Conservation (phyloP, 805 yeast genomes). For the Starmerella davenportii region DNA sequence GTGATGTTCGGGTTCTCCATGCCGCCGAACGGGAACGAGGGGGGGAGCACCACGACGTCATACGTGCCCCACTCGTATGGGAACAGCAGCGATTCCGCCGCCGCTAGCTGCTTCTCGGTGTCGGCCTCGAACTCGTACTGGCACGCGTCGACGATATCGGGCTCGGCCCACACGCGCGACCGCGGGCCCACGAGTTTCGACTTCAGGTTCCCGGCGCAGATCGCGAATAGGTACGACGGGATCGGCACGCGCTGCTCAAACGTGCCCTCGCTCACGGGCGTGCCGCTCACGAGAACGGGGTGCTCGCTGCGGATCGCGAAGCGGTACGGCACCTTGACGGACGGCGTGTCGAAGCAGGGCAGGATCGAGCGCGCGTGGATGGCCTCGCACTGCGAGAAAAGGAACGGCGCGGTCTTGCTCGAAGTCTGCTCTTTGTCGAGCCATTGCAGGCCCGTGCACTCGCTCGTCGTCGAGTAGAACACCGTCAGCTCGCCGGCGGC, state of each 20-base stretch:
- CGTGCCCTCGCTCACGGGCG: conserved; percentile 21
- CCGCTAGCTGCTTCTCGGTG: conserved; percentile 52
- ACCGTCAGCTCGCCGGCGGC: conserved; percentile 20
- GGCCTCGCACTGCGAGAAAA: conserved; percentile 83
- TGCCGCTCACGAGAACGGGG: conserved; percentile 62
- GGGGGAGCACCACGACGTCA: conserved; percentile 64
- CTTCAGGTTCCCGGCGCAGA: conserved; percentile 66
- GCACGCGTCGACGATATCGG: conserved; percentile 45
- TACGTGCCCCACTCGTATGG: conserved; percentile 73
- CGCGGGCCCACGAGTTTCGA: conserved; percentile 66
- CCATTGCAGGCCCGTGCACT: conserved; percentile 79
- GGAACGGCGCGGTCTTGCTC: conserved; percentile 48
- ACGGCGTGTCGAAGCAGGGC: conserved; percentile 85
- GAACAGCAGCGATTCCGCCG: conserved; percentile 61
- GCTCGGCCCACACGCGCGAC: conserved; percentile 67
- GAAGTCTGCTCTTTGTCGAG: conserved; percentile 55
- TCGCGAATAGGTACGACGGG: conserved; percentile 66
- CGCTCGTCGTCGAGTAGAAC: conserved; percentile 48
- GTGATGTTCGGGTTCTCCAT: conserved; percentile 91
- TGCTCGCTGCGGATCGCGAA: conserved; percentile 43
- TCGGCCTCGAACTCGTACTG: conserved; percentile 67
- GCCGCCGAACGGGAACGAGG: conserved; percentile 73
- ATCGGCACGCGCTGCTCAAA: conserved; percentile 68
- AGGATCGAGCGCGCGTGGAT: conserved; percentile 75
- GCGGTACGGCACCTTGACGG: conserved; percentile 49